Conservation (phyloP, 83 land plant species). For the Picea mariana region DNA sequence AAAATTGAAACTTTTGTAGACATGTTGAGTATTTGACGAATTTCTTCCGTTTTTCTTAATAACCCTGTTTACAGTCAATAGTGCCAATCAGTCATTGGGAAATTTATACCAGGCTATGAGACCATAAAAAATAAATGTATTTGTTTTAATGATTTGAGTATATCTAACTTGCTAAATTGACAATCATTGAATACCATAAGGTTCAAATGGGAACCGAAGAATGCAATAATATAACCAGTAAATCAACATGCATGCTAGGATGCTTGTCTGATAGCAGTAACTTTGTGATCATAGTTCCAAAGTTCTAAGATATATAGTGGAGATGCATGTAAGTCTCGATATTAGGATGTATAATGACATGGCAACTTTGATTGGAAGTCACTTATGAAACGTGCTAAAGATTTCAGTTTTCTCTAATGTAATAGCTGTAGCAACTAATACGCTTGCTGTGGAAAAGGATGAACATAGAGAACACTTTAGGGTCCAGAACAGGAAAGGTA, state of each 20-base stretch:
- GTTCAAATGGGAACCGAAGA: not conserved
- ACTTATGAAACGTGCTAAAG: not conserved
- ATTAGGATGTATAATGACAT: not conserved
- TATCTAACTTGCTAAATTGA: not conserved
- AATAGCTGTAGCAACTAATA: not conserved
- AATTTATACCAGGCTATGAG: conserved; percentile 1
- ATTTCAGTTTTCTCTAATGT: not conserved
- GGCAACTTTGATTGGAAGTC: not conserved
- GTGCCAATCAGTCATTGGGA: not conserved
- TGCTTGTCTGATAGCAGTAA: not conserved
- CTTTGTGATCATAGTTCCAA: not conserved
- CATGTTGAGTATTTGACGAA: not conserved
- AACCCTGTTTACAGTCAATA: not conserved
- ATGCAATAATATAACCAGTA: not conserved
- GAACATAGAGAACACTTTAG: not conserved
- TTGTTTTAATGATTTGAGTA: not conserved
- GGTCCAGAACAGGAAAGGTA: not conserved
- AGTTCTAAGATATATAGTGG: not conserved
- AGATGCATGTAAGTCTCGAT: not conserved
- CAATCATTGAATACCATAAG: not conserved
- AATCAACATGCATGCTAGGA: not conserved
- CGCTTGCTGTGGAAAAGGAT: not conserved
- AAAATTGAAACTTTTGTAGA: not conserved
- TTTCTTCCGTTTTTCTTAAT: not conserved
- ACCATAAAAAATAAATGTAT: not conserved